Evolutionary conservation across 2,329 filamentous ascomycete genomes (phyloP).

Genomic region (Monosporascus sp.): DNA sequence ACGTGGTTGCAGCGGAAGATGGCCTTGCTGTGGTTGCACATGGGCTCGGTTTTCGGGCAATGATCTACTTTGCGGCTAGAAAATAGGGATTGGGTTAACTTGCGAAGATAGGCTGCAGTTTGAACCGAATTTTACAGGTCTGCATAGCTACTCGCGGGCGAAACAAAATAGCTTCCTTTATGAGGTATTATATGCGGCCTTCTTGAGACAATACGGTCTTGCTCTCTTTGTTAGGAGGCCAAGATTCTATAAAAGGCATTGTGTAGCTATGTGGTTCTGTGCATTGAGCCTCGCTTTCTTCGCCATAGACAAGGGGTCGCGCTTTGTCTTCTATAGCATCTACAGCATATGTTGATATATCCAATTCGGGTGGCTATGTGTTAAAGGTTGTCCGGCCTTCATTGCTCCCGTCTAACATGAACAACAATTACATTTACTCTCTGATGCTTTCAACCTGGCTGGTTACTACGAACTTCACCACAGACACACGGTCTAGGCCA

Average conservation of each 20-base stretch:
- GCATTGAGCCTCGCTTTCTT: background rate
- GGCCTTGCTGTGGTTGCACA: constrained; percentile 23
- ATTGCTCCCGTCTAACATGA: too few relatives aligned
- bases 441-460: too few relatives aligned
- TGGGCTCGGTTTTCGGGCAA: constrained; percentile 4
- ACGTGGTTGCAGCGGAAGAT: constrained; percentile 23
- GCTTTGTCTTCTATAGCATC: background rate
- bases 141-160: background rate
- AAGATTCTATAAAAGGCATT: background rate
- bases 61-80: too few relatives aligned
- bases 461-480: too few relatives aligned
- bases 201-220: background rate
- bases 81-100: too few relatives aligned
- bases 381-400: too few relatives aligned
- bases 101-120: too few relatives aligned
- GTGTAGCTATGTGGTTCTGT: background rate
- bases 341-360: background rate
- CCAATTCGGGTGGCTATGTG: background rate
- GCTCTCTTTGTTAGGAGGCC: background rate
- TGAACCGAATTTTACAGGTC: too few relatives aligned
- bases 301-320: background rate
- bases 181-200: background rate
- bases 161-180: background rate
- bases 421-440: too few relatives aligned
- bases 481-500: too few relatives aligned